Evolutionary conservation across 208 protist species (phyloP), one percentile per base, ranked within the genome.

Genomic region (Trypanosoma mega): DNA sequence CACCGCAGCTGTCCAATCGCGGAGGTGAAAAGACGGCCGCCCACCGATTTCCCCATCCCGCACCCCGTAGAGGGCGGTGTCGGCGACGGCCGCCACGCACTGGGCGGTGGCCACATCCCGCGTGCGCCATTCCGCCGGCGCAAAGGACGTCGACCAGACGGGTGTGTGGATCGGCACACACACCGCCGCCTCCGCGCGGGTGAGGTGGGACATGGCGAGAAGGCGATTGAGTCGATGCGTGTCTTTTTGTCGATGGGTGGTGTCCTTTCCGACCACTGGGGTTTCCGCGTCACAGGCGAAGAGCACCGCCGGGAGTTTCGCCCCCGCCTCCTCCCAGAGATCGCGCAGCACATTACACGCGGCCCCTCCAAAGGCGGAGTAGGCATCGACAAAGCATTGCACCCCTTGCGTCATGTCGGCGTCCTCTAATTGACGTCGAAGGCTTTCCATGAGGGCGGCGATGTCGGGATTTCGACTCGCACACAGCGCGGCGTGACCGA

Each of bases 81-180:
- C 87, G 7, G 74, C 41, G 18, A 88, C 54, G 7, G 84, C 72
- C 11, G 87, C 87, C 30, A 89, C 37, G 41, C 82, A 76, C 76
- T 94, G 87, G 44, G 87, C 87, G 11, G 87, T 92, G 27, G 87
- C 77, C 9, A 54, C 61, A 34, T 91, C 87, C 41, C 91, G 70
- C 20, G 80, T 52, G n/a, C 90, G 67, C 84, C 87, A 93, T 12
- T 29, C 8, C 5, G 68, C 21, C 7, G 30, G 6, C 2, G 52
- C 27, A 63, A 93, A 93, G 31, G 87, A 85, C 5, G 24, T 27
- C 0, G 39, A 50, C 84, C 87, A 93, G n/a, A 80, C 48, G 9
- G 29, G 46, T 21, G 87, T 33, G 21, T 89, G 81, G 14, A 93
- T 29, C 5, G 87, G 87, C 4, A 91, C 60, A 70, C 91, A 93